Base-by-base conservation (phyloP, 306 rosid species). In the Sicyos baderoa region DNA sequence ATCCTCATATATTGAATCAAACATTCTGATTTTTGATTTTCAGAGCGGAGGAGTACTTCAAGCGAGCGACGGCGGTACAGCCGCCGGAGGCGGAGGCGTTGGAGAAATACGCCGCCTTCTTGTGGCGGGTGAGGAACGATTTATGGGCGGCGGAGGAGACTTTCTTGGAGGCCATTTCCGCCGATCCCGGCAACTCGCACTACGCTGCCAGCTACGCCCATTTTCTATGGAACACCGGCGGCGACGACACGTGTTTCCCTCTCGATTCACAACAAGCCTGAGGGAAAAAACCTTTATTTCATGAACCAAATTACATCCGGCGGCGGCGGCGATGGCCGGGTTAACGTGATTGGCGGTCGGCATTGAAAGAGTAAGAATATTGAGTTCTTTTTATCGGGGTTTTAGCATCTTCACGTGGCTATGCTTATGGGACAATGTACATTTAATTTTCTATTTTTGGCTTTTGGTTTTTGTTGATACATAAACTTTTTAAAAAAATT, bases 171-270 rank as follows among this genome's bases (percentile, higher is more conserved):
- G 99, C 99, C 40, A 86, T 94, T 17, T 72, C 85, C 7, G 95
- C 87, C 1, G 97, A 94, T 16, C 96, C 99, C 6, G 72, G 44
- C 16, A 94, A 94, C 82, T 73, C 97, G 0, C 81, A 65, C 75
- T 87, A 94, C 55, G 88, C 99, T 0, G 96, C 95, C 18, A 85
- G 80, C 32, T 94, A 94, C 53, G 99, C 99, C 51, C 87, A 88
- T 80, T 94, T 94, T 70, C 96, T 94, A 0, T 90, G 99, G 99
- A 83, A 88, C 77, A 88, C 95, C 2, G 99, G 96, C 22, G 99
- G 80, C 1, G 97, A 94, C 27, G 99, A 94, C 75, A 88, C 99
- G 10, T 94, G 97, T 63, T 94, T 82, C 66, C 96, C 99, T 19
- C 82, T 86, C 1, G 64, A 23, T 35, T 67, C 91, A 13, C 72